Evolutionary conservation across 2,329 filamentous ascomycete species (phyloP).

Genomic region (Diaporthe caulivora): DNA sequence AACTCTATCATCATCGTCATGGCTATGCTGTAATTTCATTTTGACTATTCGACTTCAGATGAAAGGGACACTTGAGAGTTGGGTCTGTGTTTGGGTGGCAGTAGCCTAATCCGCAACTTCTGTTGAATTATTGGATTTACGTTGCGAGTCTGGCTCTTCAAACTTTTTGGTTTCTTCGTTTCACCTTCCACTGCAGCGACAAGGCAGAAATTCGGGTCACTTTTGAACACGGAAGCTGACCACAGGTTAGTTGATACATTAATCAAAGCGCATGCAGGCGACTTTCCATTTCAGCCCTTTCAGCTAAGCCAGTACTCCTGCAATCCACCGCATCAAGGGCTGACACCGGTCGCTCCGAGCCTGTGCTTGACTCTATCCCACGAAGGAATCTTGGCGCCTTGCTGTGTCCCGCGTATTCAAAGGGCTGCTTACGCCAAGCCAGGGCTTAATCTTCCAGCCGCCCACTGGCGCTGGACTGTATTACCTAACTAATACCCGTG

Average conservation of each 20-base stretch:
- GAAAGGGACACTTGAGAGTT: too few species aligned
- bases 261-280: neutral
- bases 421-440: slow-evolving; percentile 21
- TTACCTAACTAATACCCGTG: slow-evolving; percentile 8
- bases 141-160: too few species aligned
- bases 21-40: too few species aligned
- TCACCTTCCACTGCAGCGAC: too few species aligned
- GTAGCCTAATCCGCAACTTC: too few species aligned
- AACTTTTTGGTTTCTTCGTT: too few species aligned
- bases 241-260: neutral
- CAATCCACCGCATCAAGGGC: too few species aligned
- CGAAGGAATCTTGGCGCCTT: slow-evolving; percentile 8
- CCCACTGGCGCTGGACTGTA: neutral
- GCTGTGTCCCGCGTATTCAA: slow-evolving; percentile 1
- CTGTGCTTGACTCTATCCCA: neutral
- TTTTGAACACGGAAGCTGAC: neutral
- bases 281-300: neutral
- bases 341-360: neutral
- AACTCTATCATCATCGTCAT: too few species aligned
- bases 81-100: too few species aligned
- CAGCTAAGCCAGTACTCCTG: neutral
- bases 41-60: too few species aligned
- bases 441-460: neutral
- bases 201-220: neutral
- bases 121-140: too few species aligned